Percentiles rank a stretch among this genome's conserved stretches.
Evolutionary conservation across 805 yeast species (phyloP).

Genomic region (Spencermartinsiella europaea): DNA sequence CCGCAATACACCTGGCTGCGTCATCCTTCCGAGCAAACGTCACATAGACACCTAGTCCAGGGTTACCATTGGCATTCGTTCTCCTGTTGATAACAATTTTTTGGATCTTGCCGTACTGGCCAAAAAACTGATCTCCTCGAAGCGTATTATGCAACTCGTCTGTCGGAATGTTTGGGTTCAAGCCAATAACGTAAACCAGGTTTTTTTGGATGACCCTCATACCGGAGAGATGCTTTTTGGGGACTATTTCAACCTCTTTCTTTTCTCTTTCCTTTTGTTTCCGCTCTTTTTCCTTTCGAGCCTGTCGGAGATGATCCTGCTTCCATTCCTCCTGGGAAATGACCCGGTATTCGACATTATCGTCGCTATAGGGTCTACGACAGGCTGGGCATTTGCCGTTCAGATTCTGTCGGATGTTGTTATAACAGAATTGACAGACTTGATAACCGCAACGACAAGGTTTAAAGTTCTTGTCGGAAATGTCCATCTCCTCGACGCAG

Average conservation of each 20-base stretch:
- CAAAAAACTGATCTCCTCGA: constrained; percentile 89
- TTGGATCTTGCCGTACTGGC: constrained; percentile 95
- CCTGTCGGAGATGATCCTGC: constrained; percentile 71
- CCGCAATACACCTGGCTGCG: constrained; percentile 87
- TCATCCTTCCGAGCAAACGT: constrained; percentile 92
- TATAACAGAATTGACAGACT: constrained; percentile 96
- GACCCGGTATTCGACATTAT: constrained; percentile 78
- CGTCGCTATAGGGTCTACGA: constrained; percentile 90
- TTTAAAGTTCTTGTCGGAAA: constrained; percentile 90
- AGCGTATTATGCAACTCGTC: constrained; percentile 80
- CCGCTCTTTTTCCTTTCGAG: constrained; percentile 64
- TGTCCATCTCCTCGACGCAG: constrained; percentile 97
- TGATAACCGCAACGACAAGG: constrained; percentile 99
- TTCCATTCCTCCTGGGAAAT: constrained; percentile 84
- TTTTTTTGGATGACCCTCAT: constrained; percentile 98
- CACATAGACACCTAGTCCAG: constrained; percentile 92
- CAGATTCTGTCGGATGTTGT: constrained; percentile 86
- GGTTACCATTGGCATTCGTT: constrained; percentile 54
- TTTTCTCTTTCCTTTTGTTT: constrained; percentile 82
- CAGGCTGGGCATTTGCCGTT: constrained; percentile 98
- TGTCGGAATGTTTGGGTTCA: constrained; percentile 79
- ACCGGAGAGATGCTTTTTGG: constrained; percentile 84
- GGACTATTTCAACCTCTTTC: constrained; percentile 74
- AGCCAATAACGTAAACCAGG: constrained; percentile 91
- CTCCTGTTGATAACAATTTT: constrained; percentile 85